Percentiles rank a stretch among this genome's conserved stretches.
These are phyloP conservation scores for Lobosporangium transversale DNA, from an alignment of 192 early-diverging fungal genomes.

Conservation along the genomic window DNA sequence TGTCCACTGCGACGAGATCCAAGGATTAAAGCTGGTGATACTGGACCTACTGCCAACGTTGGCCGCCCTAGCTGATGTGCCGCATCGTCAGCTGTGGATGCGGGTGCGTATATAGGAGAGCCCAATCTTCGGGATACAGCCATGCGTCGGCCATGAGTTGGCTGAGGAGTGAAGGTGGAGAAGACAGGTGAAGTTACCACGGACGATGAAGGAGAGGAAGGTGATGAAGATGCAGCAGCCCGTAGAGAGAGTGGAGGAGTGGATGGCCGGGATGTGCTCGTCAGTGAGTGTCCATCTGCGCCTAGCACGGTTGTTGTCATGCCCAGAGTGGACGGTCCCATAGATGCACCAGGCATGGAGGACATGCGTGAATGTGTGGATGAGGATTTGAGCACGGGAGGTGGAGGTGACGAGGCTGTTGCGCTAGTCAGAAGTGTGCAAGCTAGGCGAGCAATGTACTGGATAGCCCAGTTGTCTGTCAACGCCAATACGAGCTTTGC, in stretches of 20 bases:
- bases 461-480: conserved; percentile 64
- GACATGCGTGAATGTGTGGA: conserved; percentile 71
- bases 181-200: conserved; percentile 2
- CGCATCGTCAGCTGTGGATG: conserved; percentile 1
- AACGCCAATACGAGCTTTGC: conserved; percentile 58
- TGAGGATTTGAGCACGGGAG: conserved; percentile 58
- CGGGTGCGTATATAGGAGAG: conserved; percentile 15
- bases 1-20: conserved; percentile 12
- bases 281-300: conserved; percentile 5
- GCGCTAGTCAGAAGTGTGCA: conserved; percentile 58
- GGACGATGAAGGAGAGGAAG: conserved; percentile 20
- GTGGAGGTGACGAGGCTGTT: conserved; percentile 34
- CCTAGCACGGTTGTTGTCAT: conserved; percentile 9
- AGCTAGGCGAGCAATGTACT: conserved; percentile 60
- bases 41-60: background rate
- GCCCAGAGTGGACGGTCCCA: background rate
- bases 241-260: conserved; percentile 10
- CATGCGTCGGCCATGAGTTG: conserved; percentile 33
- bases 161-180: conserved; percentile 4
- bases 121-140: conserved; percentile 27
- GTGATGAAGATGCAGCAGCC: conserved; percentile 7
- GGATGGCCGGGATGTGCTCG: background rate
- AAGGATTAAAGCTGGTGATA: background rate
- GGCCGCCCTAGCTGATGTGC: conserved; percentile 1
- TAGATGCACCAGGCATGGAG: conserved; percentile 60